Evolutionary conservation across 176 grass and related monocot genomes (phyloP).

Genomic region (Themeda triandra): DNA sequence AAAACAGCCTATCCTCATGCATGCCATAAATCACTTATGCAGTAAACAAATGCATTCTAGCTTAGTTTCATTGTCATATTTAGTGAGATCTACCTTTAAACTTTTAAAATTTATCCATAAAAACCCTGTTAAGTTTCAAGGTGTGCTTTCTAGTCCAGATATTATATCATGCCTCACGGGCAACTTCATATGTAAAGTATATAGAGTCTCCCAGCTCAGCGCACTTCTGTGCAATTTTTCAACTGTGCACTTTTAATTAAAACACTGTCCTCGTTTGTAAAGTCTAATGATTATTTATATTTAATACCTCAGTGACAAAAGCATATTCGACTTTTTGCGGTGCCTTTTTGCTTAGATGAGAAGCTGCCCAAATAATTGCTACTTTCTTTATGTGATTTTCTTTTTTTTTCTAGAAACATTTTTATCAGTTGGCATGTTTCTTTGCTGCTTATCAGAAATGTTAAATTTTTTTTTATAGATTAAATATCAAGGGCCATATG

Average conservation of each 20-base stretch:
- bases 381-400: not conserved
- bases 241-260: not conserved
- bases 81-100: not conserved
- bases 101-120: not conserved
- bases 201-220: not conserved
- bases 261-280: not conserved
- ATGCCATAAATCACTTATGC: not conserved
- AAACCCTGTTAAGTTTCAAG: not conserved
- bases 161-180: not conserved
- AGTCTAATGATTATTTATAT: not conserved
- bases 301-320: not conserved
- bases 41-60: not conserved
- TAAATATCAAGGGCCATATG: not conserved
- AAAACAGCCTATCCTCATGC: not conserved
- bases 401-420: constrained; percentile 4
- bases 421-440: not conserved
- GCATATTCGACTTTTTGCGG: not conserved
- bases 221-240: not conserved
- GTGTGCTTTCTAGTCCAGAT: not conserved
- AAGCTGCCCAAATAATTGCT: not conserved
- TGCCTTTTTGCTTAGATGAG: not conserved
- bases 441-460: not conserved
- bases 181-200: constrained; percentile 1
- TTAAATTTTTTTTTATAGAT: not conserved
- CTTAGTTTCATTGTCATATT: not conserved